These are phyloP conservation scores for Clarireedia hainanense DNA, from an alignment of 2,329 filamentous ascomycete genomes.

Conservation along the genomic window DNA sequence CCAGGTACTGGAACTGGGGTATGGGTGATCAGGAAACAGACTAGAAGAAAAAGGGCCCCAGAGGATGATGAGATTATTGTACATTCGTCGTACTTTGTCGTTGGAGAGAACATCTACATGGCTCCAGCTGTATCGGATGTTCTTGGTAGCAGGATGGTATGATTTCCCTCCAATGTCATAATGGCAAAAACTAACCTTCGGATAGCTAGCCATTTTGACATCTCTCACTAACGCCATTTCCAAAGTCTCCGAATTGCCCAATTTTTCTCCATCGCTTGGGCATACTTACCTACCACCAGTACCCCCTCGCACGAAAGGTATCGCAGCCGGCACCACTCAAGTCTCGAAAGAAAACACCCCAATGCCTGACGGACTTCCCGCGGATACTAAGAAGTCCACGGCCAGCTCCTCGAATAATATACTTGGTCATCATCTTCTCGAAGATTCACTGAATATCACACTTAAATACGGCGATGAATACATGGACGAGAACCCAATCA, in stretches of 20 bases:
- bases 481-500: constrained; percentile 62
- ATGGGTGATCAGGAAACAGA: constrained; percentile 64
- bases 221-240: constrained; percentile 27
- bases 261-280: constrained; percentile 45
- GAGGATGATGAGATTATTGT: constrained; percentile 55
- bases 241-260: constrained; percentile 26
- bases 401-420: constrained; percentile 15
- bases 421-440: constrained; percentile 31
- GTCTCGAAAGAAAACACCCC: constrained; percentile 35
- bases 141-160: constrained; percentile 49
- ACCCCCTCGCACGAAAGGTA: constrained; percentile 13
- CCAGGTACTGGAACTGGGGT: constrained; percentile 55
- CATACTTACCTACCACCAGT: constrained; percentile 28
- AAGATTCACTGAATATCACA: constrained; percentile 51
- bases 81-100: constrained; percentile 54
- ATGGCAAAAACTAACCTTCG: background rate
- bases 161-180: constrained; percentile 12
- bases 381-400: constrained; percentile 8
- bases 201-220: constrained; percentile 11
- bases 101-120: constrained; percentile 60
- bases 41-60: constrained; percentile 46
- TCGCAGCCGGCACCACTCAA: constrained; percentile 22
- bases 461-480: constrained; percentile 55
- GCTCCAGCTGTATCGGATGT: constrained; percentile 54
- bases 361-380: constrained; percentile 32